phyloP scores from a whole-genome alignment of 352 stramenopile genomes.

The Plasmopara viticola region DNA sequence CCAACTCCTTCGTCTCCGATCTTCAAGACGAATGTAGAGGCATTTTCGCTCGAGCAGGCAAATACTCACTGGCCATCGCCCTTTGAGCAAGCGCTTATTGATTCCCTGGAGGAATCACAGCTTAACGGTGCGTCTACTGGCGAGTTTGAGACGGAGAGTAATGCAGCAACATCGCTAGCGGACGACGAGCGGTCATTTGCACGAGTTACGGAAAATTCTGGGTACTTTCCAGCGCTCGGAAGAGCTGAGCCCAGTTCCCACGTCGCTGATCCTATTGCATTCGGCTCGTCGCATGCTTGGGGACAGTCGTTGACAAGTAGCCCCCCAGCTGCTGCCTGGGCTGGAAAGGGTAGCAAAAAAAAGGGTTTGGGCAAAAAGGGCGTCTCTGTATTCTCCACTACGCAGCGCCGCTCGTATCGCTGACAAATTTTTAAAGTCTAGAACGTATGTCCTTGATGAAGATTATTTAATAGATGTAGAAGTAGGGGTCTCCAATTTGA shows the following conservation, averaged over 20 bases:
- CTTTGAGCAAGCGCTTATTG: constrained; percentile 37
- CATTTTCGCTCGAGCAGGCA: constrained; percentile 56
- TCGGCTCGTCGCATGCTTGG: constrained; percentile 39
- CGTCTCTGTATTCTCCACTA: constrained; percentile 64
- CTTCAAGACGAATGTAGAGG: constrained; percentile 22
- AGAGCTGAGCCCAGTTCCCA: constrained; percentile 6
- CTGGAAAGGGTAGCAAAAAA: constrained; percentile 44
- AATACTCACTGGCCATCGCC: constrained; percentile 51
- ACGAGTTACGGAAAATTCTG: constrained; percentile 60
- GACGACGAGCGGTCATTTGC: constrained; percentile 60
- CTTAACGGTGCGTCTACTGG: constrained; percentile 13
- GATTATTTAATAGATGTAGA: too few relatives aligned
- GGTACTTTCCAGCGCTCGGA: constrained; percentile 62
- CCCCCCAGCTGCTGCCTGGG: constrained; percentile 28
- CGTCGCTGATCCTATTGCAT: constrained; percentile 9
- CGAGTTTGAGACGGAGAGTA: constrained; percentile 16
- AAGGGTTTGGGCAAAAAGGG: constrained; percentile 63
- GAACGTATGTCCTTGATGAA: too few relatives aligned
- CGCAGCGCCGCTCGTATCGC: constrained; percentile 68
- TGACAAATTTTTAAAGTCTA: constrained; percentile 11
- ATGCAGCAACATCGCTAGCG: neutral
- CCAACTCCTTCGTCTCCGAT: constrained; percentile 25
- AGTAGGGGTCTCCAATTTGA: too few relatives aligned
- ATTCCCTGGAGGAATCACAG: constrained; percentile 38
- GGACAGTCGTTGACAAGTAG: constrained; percentile 24